Conservation (phyloP, 2,329 filamentous ascomycete species). For the Cladophialophora bantiana region DNA sequence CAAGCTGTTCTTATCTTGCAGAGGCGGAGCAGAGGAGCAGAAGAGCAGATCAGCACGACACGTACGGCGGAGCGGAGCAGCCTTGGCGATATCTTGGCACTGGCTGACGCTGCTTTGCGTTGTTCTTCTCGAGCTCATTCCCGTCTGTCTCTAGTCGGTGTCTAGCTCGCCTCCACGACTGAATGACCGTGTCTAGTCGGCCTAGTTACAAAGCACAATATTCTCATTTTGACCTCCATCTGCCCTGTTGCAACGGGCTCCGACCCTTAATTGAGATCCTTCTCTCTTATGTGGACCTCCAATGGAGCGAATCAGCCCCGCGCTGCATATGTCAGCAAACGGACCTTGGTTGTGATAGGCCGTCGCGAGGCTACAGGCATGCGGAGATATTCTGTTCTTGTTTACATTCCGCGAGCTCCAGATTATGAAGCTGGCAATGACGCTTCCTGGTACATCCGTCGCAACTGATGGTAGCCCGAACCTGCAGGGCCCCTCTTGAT, state of each 20-base stretch:
- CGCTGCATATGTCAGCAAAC: neutral
- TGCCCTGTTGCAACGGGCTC: neutral
- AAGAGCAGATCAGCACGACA: too few relatives aligned
- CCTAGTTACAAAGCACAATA: neutral
- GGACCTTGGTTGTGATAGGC: slow-evolving; percentile 4
- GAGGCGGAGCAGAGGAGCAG: too few relatives aligned
- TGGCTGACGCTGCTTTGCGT: neutral
- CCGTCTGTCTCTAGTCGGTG: neutral
- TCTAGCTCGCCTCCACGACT: neutral
- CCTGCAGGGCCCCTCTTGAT: neutral
- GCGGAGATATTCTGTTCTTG: slow-evolving; percentile 15
- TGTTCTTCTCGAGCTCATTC: neutral
- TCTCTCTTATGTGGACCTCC: slow-evolving; percentile 2
- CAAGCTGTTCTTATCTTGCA: too few relatives aligned
- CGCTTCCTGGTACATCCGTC: neutral
- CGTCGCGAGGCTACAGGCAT: neutral
- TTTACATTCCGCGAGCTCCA: slow-evolving; percentile 25
- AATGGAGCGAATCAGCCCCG: neutral
- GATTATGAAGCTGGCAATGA: slow-evolving; percentile 7
- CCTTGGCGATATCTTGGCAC: neutral
- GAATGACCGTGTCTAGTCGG: neutral
- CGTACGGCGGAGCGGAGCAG: neutral
- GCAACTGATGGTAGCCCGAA: neutral
- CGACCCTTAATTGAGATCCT: slow-evolving; percentile 10
- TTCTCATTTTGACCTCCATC: neutral